phyloP scores from a whole-genome alignment of 352 stramenopile genomes.

The Paralagenidium karlingii region DNA sequence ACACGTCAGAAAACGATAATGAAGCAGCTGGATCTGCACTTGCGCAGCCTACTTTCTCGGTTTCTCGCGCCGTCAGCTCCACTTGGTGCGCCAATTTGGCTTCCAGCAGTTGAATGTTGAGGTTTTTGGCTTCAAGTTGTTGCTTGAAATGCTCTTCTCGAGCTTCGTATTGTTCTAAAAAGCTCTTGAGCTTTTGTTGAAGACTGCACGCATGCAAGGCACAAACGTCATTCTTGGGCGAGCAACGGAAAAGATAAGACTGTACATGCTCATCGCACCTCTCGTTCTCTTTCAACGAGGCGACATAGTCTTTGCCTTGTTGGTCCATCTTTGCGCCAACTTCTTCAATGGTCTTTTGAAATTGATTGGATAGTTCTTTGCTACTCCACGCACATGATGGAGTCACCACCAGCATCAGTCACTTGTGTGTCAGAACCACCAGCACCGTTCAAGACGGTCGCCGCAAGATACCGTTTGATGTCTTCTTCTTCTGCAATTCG shows the following conservation, averaged over 20 bases:
- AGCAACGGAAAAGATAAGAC: neutral
- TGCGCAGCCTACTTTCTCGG: slow-evolving; percentile 30
- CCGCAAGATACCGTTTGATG: slow-evolving; percentile 46
- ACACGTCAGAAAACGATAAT: neutral
- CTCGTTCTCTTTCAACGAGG: slow-evolving; percentile 77
- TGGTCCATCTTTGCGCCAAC: slow-evolving; percentile 84
- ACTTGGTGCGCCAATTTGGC: slow-evolving; percentile 71
- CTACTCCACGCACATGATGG: too few relatives aligned
- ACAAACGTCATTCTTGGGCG: neutral
- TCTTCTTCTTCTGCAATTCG: slow-evolving; percentile 78
- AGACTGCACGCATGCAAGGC: slow-evolving; percentile 20
- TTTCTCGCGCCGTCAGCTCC: slow-evolving; percentile 52
- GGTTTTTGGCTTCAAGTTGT: slow-evolving; percentile 72
- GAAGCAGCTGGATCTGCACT: neutral
- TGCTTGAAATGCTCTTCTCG: slow-evolving; percentile 77
- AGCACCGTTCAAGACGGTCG: neutral
- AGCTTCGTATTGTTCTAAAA: slow-evolving; percentile 67
- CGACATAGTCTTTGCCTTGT: slow-evolving; percentile 72
- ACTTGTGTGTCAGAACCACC: neutral
- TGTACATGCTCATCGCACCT: slow-evolving; percentile 17
- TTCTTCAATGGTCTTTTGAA: slow-evolving; percentile 81
- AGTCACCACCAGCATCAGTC: too few relatives aligned
- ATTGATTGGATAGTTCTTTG: slow-evolving; percentile 57
- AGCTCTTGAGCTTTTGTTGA: slow-evolving; percentile 72
- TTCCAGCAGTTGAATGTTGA: slow-evolving; percentile 68